phyloP scores from a whole-genome alignment of 305 asterid genomes.

The Solanum hybrid region DNA sequence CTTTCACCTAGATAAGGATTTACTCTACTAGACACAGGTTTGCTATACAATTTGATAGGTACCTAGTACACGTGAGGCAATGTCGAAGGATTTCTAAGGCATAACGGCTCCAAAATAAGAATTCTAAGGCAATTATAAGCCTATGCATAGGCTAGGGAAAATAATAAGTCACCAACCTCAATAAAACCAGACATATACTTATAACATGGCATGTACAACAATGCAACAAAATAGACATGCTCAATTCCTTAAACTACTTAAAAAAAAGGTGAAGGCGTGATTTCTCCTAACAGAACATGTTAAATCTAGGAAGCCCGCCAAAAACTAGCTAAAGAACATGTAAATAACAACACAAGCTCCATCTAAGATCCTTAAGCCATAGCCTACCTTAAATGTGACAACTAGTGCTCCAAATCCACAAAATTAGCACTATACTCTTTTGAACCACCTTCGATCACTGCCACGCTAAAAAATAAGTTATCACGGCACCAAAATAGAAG shows the following conservation, averaged over 20 bases:
- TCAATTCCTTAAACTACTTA: background rate
- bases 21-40: too few species aligned
- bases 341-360: background rate
- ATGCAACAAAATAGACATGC: background rate
- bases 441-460: background rate
- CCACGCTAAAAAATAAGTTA: background rate
- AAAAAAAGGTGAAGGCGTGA: background rate
- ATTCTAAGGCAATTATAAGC: too few species aligned
- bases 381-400: background rate
- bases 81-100: too few species aligned
- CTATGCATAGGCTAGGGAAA: too few species aligned
- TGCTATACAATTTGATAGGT: too few species aligned
- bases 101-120: too few species aligned
- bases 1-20: too few species aligned
- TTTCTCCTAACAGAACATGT: background rate
- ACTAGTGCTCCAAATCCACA: background rate
- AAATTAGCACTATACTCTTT: background rate
- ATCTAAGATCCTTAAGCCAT: background rate
- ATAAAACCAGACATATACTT: too few species aligned
- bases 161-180: too few species aligned
- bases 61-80: too few species aligned
- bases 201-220: too few species aligned
- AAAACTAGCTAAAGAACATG: background rate
- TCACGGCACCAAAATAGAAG: background rate
- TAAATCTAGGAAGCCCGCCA: background rate